A percentile compares a stretch with the other conserved stretches of the same genome.
These are phyloP conservation scores for Suillus subaureus DNA, from an alignment of 768 basidiomycete genomes.

Conservation along the genomic window DNA sequence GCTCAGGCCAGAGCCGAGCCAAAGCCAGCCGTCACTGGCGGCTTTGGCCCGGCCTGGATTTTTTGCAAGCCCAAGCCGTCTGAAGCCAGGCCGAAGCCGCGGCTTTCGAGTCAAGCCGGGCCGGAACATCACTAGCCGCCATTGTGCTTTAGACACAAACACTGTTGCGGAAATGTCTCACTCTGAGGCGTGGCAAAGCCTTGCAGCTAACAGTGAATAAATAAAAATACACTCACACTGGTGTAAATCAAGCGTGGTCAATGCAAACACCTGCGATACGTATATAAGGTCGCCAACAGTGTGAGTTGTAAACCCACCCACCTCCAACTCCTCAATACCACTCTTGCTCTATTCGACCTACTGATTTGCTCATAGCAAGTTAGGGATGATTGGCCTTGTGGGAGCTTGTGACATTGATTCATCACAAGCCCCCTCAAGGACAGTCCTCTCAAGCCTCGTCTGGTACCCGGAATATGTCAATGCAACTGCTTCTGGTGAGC, in stretches of 20 bases:
- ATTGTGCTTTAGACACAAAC: not conserved
- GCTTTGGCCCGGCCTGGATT: not conserved
- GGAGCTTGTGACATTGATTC: not conserved
- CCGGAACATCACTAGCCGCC: not conserved
- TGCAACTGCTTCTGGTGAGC: not conserved
- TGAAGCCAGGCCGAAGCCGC: not conserved
- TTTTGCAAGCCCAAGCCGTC: not conserved
- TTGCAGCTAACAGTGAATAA: not conserved
- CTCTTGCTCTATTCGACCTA: not conserved
- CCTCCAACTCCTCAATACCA: not conserved
- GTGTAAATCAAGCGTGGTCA: not conserved
- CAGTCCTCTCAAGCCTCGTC: not conserved
- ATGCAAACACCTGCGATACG: not conserved
- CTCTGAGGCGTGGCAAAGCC: not conserved
- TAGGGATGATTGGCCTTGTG: not conserved
- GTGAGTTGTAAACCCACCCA: not conserved
- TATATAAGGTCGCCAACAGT: not conserved
- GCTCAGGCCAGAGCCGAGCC: not conserved
- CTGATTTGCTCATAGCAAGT: not conserved
- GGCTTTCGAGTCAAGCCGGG: not conserved
- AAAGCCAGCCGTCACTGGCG: not conserved
- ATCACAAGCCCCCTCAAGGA: not conserved
- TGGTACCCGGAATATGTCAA: too few relatives aligned
- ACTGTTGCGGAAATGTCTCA: not conserved
- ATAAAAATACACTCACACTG: not conserved